Evolutionary conservation across 805 yeast species (phyloP), one percentile per base, ranked within the genome.

Genomic region (Wickerhamomyces canadensis): DNA sequence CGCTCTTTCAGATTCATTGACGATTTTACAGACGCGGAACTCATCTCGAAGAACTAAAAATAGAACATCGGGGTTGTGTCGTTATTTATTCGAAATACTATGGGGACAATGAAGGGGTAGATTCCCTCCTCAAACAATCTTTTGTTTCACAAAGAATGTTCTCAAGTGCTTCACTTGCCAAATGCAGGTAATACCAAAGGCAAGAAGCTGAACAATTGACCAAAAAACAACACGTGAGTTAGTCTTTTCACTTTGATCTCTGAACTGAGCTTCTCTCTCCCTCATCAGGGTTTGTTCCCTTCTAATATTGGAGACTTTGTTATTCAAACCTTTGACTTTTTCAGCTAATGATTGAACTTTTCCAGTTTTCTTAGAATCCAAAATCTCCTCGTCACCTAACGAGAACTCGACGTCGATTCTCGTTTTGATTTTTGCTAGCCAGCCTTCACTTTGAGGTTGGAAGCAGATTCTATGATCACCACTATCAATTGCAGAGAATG

Each of bases 401-500:
- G 75, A 79, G 50, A 83, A 69, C 44, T 81, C 86, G 40, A 83
- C 72, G 42, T 72, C 70, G 37, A 80, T 66, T 52, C 79, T 70
- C 40, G 80, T 75, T 40, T 65, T 67, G 47, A 69, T 67, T 52
- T 74, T 74, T 41, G 75, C 68, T 52, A 84, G 69, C 79, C 88
- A 83, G 37, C 84, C 86, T 13, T 55, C 58, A 6, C 65, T 55
- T 40, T 63, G 65, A n/a, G 70, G 67, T 43, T 64, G 67, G 44
- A 83, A 65, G 60, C 93, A 83, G 56, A 83, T 75, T 60, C 76
- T 78, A 63, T 83, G 91, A 54, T 83, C 91, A 50, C 93, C 93
- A 14, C 82, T 66, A 45, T 80, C 89, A 28, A 74, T 60, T 2
- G 91, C 83, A 26, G 84, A 76, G 64, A 81, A 82, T 9, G 86